Evolutionary conservation across 2,329 filamentous ascomycete species (phyloP).

Genomic region (Sarocladium strictum): DNA sequence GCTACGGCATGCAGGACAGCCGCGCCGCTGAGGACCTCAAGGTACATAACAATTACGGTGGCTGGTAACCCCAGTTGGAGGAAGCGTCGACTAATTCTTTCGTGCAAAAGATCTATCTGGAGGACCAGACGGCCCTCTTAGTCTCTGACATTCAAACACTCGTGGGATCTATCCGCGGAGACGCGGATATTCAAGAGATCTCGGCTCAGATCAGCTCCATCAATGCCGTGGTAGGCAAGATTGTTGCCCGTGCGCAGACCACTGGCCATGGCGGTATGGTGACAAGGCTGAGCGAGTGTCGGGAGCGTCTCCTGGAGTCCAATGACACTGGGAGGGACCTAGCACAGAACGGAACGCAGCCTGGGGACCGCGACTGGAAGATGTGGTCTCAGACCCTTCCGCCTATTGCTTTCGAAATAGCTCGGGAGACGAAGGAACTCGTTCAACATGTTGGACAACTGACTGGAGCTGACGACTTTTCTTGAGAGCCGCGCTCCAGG

Average conservation of each 20-base stretch:
- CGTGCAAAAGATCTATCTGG: conserved; percentile 59
- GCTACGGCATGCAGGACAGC: conserved; percentile 30
- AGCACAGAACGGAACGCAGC: conserved; percentile 39
- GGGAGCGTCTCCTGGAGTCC: conserved; percentile 59
- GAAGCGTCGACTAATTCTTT: conserved; percentile 8
- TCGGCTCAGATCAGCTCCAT: conserved; percentile 67
- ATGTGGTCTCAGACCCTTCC: conserved; percentile 67
- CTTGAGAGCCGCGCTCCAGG: conserved; percentile 22
- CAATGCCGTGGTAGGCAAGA: conserved; percentile 62
- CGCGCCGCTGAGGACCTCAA: conserved; percentile 45
- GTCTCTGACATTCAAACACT: conserved; percentile 79
- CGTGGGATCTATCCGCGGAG: conserved; percentile 63
- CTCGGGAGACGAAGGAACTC: conserved; percentile 73
- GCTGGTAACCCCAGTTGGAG: conserved; percentile 4
- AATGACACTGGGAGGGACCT: conserved; percentile 56
- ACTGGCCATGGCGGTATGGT: conserved; percentile 47
- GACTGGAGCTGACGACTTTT: conserved; percentile 40
- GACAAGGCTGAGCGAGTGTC: conserved; percentile 54
- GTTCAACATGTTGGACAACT: conserved; percentile 36
- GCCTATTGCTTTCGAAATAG: conserved; percentile 82
- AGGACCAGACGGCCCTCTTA: conserved; percentile 74
- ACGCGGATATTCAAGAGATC: conserved; percentile 58
- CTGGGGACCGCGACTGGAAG: conserved; percentile 50
- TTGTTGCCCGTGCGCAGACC: conserved; percentile 59
- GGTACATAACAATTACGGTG: conserved; percentile 20